phyloP scores from a whole-genome alignment of 164 flowering plant species.

The Tinospora cordifolia region DNA sequence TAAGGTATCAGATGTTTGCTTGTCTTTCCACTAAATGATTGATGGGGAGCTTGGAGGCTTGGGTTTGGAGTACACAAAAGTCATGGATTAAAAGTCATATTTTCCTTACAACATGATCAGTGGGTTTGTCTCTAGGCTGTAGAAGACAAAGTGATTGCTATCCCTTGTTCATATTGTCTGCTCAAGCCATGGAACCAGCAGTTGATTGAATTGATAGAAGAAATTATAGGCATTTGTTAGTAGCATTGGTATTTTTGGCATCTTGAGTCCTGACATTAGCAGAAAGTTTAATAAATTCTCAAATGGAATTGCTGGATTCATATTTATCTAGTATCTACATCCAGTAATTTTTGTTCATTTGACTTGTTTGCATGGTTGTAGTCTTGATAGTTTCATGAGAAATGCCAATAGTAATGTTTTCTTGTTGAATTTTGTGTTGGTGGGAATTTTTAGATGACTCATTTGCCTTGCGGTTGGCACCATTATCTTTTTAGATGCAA shows the following conservation, averaged over 20 bases:
- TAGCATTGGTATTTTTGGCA: too few species aligned
- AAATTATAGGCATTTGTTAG: too few species aligned
- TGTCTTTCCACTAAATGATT: neutral
- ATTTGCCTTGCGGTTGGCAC: too few species aligned
- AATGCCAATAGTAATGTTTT: neutral
- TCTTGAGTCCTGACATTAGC: too few species aligned
- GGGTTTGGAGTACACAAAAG: neutral
- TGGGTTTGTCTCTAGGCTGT: neutral
- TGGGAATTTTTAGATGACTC: too few species aligned
- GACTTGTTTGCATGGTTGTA: neutral
- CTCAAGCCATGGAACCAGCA: too few species aligned
- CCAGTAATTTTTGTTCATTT: neutral
- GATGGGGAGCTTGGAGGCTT: neutral
- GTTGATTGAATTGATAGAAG: too few species aligned
- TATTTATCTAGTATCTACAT: neutral
- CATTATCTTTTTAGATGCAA: too few species aligned
- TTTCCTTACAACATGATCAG: neutral
- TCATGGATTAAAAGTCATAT: neutral
- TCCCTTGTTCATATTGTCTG: too few species aligned
- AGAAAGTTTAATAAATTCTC: too few species aligned
- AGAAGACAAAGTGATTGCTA: neutral
- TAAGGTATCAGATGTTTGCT: neutral
- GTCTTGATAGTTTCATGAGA: neutral
- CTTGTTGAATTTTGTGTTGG: neutral
- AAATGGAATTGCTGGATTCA: neutral